Evolutionary conservation across 139 green algal genomes (phyloP).

Genomic region (Micromonas commoda): DNA sequence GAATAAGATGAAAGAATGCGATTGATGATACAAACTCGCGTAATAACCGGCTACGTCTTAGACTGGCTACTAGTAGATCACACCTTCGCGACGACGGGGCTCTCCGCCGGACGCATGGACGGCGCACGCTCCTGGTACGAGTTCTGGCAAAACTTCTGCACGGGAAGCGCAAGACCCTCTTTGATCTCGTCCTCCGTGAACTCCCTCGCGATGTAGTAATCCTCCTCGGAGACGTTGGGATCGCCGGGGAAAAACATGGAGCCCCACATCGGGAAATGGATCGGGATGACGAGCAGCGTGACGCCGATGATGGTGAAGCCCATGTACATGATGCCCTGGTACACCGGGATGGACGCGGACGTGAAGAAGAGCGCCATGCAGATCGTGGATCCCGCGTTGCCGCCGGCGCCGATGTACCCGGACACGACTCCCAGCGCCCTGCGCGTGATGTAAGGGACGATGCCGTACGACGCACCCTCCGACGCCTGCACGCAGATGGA

Average conservation of each 20-base stretch:
- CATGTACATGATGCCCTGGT: constrained; percentile 77
- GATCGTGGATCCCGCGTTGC: constrained; percentile 76
- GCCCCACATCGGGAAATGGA: constrained; percentile 93
- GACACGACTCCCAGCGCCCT: constrained; percentile 74
- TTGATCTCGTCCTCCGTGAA: constrained; percentile 28
- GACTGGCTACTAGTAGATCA: too few species aligned
- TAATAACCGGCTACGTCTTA: too few species aligned
- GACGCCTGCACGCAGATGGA: constrained; percentile 60
- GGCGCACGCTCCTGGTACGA: not conserved
- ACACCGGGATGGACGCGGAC: constrained; percentile 38
- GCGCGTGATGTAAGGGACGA: constrained; percentile 84
- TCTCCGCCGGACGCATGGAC: too few species aligned
- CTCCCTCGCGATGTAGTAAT: constrained; percentile 65
- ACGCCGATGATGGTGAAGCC: constrained; percentile 72
- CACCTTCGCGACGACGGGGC: too few species aligned
- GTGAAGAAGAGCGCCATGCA: constrained; percentile 87
- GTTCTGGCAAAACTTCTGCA: constrained; percentile 24
- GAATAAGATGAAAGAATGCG: too few species aligned
- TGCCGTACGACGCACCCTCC: constrained; percentile 61
- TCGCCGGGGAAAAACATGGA: constrained; percentile 65
- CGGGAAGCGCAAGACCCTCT: not conserved
- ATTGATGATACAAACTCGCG: too few species aligned
- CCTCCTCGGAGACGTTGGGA: constrained; percentile 64
- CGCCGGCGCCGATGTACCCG: constrained; percentile 82
- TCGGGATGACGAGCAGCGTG: constrained; percentile 52